phyloP scores from a whole-genome alignment of 495 filamentous ascomycete genomes.

The Neurospora hispaniola region DNA sequence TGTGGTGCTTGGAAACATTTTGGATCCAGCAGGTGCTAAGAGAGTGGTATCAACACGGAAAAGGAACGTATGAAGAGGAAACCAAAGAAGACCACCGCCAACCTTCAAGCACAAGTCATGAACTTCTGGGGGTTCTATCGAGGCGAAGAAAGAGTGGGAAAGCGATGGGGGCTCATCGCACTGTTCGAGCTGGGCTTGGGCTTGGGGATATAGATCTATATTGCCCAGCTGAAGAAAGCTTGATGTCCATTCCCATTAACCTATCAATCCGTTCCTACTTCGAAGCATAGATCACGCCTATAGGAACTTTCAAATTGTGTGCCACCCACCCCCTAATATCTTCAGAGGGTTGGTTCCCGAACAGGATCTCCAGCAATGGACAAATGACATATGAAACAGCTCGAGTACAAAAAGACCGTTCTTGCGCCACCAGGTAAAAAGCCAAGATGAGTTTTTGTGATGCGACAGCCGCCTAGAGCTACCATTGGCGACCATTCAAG shows the following conservation, averaged over 20 bases:
- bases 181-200: not conserved
- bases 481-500: not conserved
- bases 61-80: not conserved
- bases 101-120: not conserved
- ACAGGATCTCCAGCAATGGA: not conserved
- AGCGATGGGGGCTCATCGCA: not conserved
- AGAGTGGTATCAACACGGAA: not conserved
- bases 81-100: not conserved
- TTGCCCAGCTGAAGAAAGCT: not conserved
- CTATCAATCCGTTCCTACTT: not conserved
- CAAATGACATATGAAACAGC: not conserved
- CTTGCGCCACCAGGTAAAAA: not conserved
- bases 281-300: not conserved
- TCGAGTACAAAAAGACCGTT: not conserved
- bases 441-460: not conserved
- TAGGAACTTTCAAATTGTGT: not conserved
- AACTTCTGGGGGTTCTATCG: not conserved
- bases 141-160: not conserved
- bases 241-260: not conserved
- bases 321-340: not conserved
- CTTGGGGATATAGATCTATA: not conserved
- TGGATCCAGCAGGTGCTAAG: not conserved
- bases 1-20: not conserved
- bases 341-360: not conserved
- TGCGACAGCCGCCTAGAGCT: not conserved